A percentile compares a stretch with the other conserved stretches of the same genome.
Conservation (phyloP, 148 eudicot genomes). For the Chenopodium suecicum region DNA sequence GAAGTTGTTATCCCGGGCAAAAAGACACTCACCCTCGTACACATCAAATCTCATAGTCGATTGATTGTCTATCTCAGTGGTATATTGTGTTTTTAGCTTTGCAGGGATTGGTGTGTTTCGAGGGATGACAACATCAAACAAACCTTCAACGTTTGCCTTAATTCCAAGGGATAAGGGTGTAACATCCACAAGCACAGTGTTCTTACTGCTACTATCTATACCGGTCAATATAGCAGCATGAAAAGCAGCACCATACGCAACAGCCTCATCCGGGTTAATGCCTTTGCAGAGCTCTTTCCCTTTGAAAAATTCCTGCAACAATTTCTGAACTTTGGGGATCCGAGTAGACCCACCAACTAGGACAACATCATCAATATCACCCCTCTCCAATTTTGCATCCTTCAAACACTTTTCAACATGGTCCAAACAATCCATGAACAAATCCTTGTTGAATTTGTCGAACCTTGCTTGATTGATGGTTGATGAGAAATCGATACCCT, state of each 20-base stretch:
- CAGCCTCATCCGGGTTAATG: slow-evolving; percentile 20
- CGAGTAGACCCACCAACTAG: slow-evolving; percentile 17
- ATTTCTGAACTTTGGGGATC: slow-evolving; percentile 13
- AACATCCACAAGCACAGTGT: not conserved
- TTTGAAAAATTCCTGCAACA: not conserved
- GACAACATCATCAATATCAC: slow-evolving; percentile 15
- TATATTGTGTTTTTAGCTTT: too few relatives aligned
- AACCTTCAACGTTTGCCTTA: too few relatives aligned
- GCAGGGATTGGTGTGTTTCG: too few relatives aligned
- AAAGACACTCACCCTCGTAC: too few relatives aligned
- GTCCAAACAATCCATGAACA: slow-evolving; percentile 4
- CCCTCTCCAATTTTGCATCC: not conserved
- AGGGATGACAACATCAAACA: too few relatives aligned
- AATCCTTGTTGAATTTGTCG: slow-evolving; percentile 3
- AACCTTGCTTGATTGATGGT: slow-evolving; percentile 4
- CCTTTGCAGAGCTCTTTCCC: slow-evolving; percentile 8
- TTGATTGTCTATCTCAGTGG: too few relatives aligned
- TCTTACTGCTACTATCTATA: not conserved
- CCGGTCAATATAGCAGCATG: slow-evolving; percentile 13
- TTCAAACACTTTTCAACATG: slow-evolving; percentile 4
- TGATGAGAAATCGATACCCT: slow-evolving; percentile 6
- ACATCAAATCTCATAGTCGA: too few relatives aligned
- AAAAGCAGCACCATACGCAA: slow-evolving; percentile 17
- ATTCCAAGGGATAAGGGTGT: not conserved
- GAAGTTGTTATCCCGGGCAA: too few relatives aligned